Conservation (phyloP, 2,329 filamentous ascomycete species). For the Myriangium duriaei region DNA sequence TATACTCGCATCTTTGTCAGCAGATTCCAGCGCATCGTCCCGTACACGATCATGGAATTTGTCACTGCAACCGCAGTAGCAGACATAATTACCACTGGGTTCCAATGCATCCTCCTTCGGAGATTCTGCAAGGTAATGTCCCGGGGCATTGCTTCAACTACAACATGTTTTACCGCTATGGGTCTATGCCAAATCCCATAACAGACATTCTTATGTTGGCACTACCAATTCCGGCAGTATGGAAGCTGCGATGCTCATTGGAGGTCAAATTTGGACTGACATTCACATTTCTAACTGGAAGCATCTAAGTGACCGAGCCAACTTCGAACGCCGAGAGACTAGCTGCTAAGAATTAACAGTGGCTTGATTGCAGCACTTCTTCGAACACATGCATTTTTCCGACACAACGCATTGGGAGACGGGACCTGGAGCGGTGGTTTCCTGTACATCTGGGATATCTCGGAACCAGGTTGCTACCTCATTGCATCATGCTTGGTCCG, state of each 20-base stretch:
- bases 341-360: no score
- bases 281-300: background rate
- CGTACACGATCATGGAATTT: background rate
- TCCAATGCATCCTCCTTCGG: background rate
- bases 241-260: background rate
- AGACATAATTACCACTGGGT: background rate
- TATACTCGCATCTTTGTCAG: background rate
- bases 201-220: background rate
- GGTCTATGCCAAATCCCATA: background rate
- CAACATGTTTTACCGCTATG: background rate
- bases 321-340: no score
- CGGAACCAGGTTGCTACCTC: background rate
- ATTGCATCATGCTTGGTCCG: background rate
- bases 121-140: background rate
- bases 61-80: background rate
- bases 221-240: background rate
- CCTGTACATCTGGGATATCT: background rate
- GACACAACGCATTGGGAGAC: background rate
- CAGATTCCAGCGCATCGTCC: background rate
- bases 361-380: background rate
- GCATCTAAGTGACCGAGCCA: background rate
- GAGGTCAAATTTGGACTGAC: background rate
- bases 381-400: background rate
- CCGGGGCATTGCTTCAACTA: background rate
- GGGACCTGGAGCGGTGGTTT: background rate